These are phyloP conservation scores for Podila verticillata DNA, from an alignment of 192 early-diverging fungal genomes.

Conservation along the genomic window DNA sequence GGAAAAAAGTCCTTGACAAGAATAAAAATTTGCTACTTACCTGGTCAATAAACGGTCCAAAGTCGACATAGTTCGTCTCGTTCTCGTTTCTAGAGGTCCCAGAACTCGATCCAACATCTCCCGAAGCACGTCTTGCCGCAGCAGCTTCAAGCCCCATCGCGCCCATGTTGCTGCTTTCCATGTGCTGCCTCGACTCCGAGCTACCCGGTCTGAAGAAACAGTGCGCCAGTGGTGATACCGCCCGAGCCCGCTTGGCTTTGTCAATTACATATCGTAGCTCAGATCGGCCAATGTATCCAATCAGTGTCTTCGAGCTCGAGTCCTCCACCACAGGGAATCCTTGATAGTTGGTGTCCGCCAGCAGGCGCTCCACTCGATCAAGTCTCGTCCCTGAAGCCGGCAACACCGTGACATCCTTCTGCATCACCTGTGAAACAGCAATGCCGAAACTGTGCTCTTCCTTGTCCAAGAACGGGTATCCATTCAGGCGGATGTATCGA, in stretches of 20 bases:
- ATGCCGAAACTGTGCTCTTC: conserved; percentile 70
- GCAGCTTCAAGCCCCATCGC: conserved; percentile 24
- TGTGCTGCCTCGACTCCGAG: conserved; percentile 47
- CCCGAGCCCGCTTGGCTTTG: conserved; percentile 57
- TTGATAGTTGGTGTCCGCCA: conserved; percentile 63
- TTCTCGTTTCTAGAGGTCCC: conserved; percentile 9
- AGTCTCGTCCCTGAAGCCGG: conserved; percentile 63
- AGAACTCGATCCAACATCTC: conserved; percentile 5
- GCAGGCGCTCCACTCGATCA: conserved; percentile 54
- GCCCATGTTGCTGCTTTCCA: conserved; percentile 21
- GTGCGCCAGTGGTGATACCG: conserved; percentile 55
- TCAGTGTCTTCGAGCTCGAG: conserved; percentile 61
- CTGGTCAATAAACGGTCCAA: conserved; percentile 66
- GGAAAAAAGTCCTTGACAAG: neutral
- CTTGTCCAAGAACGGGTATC: conserved; percentile 82
- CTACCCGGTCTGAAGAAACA: conserved; percentile 59
- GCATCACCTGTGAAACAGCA: conserved; percentile 66
- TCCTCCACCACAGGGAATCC: conserved; percentile 84
- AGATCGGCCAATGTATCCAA: conserved; percentile 76
- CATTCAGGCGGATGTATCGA: conserved; percentile 80
- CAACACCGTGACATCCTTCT: conserved; percentile 65
- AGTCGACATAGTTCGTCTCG: conserved; percentile 57
- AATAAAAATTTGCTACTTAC: conserved; percentile 22
- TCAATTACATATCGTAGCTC: conserved; percentile 69
- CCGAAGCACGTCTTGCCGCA: neutral